Evolutionary conservation across 164 flowering plant genomes (phyloP).

Genomic region (Litsea cubeba): DNA sequence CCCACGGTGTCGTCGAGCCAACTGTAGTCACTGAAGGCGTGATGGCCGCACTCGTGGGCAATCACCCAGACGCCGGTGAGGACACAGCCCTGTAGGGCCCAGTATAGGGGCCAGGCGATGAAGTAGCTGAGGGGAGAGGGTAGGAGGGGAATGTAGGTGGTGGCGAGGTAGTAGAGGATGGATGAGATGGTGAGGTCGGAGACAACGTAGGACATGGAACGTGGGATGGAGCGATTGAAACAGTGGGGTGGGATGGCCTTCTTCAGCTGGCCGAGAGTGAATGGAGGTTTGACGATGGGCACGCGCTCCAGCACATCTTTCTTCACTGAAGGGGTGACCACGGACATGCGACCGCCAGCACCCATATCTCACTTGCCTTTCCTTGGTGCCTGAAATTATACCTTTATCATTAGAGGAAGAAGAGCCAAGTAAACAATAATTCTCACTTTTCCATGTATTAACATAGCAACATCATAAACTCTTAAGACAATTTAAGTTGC

Average conservation of each 20-base stretch:
- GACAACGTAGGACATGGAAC: conserved; percentile 64
- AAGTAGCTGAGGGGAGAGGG: conserved; percentile 36
- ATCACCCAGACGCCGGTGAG: conserved; percentile 84
- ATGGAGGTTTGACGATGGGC: conserved; percentile 59
- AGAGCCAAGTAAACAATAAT: too few relatives aligned
- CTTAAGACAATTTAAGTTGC: too few relatives aligned
- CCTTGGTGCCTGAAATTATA: too few relatives aligned
- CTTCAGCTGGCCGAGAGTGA: conserved; percentile 60
- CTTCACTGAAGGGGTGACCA: conserved; percentile 24
- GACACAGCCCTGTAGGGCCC: conserved; percentile 63
- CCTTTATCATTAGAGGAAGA: too few relatives aligned
- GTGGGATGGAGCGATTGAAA: conserved; percentile 65
- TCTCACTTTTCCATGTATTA: too few relatives aligned
- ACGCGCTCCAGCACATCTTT: conserved; percentile 35
- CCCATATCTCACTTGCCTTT: conserved; percentile 33
- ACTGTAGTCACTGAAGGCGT: conserved; percentile 80
- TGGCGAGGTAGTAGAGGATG: conserved; percentile 46
- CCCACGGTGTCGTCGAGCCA: conserved; percentile 86
- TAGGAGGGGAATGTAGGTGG: conserved; percentile 44
- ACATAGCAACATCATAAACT: too few relatives aligned
- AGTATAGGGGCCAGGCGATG: conserved; percentile 65
- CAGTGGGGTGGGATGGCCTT: conserved; percentile 86
- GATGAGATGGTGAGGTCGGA: conserved; percentile 49
- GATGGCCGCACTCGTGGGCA: conserved; percentile 95
- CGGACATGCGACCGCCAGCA: conserved; percentile 60